Conservation (phyloP, 1,139 yeast genomes). For the Candida tetrigidarum region DNA sequence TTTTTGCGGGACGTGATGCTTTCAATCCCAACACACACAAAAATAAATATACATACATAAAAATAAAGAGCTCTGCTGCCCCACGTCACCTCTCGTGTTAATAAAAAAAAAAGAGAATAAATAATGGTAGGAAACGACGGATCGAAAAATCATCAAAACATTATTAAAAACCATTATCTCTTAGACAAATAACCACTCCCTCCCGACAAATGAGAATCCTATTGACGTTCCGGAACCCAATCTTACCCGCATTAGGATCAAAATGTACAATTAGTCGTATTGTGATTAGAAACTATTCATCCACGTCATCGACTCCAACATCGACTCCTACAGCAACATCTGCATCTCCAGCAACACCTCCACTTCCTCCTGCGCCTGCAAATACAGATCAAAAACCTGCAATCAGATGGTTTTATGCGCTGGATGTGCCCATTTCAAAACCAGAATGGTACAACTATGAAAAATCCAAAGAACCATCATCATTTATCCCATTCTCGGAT, state of each 20-base stretch:
- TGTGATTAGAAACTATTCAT: neutral
- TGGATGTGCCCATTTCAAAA: slow-evolving; percentile 72
- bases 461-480: slow-evolving; percentile 53
- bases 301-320: no score
- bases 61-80: no score
- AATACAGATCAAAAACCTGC: neutral
- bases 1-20: no score
- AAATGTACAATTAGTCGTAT: neutral
- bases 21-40: no score
- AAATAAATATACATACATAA: no score
- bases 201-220: neutral
- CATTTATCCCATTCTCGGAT: slow-evolving; percentile 69
- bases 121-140: no score
- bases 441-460: slow-evolving; percentile 61
- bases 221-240: neutral
- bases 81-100: no score
- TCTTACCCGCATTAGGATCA: neutral
- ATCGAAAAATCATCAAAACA: no score
- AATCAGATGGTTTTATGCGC: slow-evolving; percentile 77
- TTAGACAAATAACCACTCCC: no score
- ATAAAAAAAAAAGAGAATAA: no score
- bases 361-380: neutral
- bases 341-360: neutral
- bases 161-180: no score
- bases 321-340: no score